Evolutionary conservation across 768 basidiomycete species (phyloP).

Genomic region (Agaricus sinodeliciosus): DNA sequence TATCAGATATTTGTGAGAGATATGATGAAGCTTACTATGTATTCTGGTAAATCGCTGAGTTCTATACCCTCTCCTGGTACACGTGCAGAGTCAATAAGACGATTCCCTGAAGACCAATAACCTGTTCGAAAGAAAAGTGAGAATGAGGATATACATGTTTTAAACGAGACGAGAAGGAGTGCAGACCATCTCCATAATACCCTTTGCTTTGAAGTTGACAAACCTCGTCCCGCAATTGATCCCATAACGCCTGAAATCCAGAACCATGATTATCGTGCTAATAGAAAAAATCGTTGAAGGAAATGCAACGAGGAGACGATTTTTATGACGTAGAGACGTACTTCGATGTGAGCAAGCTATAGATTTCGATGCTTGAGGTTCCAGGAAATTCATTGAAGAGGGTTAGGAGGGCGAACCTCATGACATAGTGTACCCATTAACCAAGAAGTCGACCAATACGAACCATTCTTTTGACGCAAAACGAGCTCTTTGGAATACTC

Average conservation of each 20-base stretch:
- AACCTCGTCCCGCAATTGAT: constrained; percentile 57
- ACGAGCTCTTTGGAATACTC: constrained; percentile 56
- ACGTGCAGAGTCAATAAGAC: constrained; percentile 57
- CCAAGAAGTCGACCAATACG: constrained; percentile 57
- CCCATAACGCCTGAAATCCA: constrained; percentile 73
- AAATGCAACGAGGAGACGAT: no score
- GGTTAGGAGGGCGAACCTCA: constrained; percentile 45
- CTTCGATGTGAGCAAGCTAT: constrained; percentile 81
- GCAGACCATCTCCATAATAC: constrained; percentile 76
- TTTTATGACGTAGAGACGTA: constrained; percentile 16
- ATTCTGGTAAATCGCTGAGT: constrained; percentile 64
- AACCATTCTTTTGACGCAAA: constrained; percentile 52
- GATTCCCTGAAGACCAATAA: constrained; percentile 75
- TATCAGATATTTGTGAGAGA: neutral
- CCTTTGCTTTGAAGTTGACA: constrained; percentile 62
- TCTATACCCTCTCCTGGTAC: constrained; percentile 46
- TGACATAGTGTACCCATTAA: constrained; percentile 78
- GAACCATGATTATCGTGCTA: constrained; percentile 81
- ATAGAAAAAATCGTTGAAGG: neutral
- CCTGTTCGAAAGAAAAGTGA: constrained; percentile 32
- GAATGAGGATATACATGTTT: neutral
- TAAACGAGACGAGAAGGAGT: neutral
- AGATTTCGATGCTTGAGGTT: neutral
- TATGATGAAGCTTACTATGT: constrained; percentile 47
- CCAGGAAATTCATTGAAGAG: neutral